Evolutionary conservation across 805 yeast species (phyloP), one percentile per base, ranked within the genome.

Genomic region (Metschnikowia kunwiensis): DNA sequence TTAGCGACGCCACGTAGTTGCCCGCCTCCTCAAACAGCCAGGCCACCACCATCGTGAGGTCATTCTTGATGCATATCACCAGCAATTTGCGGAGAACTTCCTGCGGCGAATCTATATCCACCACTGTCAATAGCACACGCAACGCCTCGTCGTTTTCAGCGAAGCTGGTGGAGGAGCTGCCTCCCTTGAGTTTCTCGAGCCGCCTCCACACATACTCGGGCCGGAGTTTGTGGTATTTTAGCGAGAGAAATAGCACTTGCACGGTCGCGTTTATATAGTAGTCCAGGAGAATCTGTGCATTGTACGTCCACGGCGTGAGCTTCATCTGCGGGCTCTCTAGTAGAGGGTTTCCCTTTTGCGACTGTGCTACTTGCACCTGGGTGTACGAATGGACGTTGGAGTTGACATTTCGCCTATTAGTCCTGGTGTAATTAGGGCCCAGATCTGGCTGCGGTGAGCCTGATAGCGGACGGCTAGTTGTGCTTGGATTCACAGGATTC

Each of bases 291-390:
- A 83, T 52, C 59, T 72, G 46, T 61, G 68, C 42, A 70, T 72
- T 80, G 64, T 55, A 78, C 47, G 78, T 75, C 74, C 65, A 77
- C 37, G 67, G 74, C 1, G 69, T 72, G 31, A 68, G 70, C 30
- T 74, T 75, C 54, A 84, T 57, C 36, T 54, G 42, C 3, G 71
- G 59, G 21, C 69, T 64, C 30, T 72, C 71, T 6, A 85, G 58
- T 26, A 84, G 55, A 5, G 91, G 91, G 51, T 85, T 85, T 1
- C 86, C 89, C 32, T 73, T 77, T 54, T 85, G 93, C 0, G 82
- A 70, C 25, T 76, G 74, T 27, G 80, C 74, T 4, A 83, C 85
- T 27, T 74, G 70, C 0, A 80, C 68, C 3, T 74, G 58, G 13
- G 49, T 37, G 27, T 47, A 38, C 5, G 46, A 42, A 16, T 42